Base-by-base conservation (phyloP, 2,329 filamentous ascomycete genomes). In the Coniella lustricola region DNA sequence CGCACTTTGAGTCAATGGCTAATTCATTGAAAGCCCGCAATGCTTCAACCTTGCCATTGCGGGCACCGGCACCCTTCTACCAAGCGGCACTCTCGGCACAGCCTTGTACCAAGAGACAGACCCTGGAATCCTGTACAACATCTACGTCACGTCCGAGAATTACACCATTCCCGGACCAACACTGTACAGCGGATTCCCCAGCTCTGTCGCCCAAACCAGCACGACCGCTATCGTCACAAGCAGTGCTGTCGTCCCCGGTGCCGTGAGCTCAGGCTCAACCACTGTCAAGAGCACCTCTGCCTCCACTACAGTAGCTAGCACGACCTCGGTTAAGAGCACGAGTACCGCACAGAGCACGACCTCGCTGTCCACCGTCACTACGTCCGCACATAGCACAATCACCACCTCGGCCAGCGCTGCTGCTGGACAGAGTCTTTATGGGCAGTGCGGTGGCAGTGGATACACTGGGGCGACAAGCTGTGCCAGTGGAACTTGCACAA, bases 11-110 rank as follows among this genome's bases (percentile, higher is more conserved):
- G 10, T 5, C 25, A 10, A 5, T 29, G 5, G 25, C 25, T 29
- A 5, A 29, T 10, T 29, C 25, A 29, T 10, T 29, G 5, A 5
- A 29, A 29, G 25, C 59, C 70, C 70, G 38, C 70, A 72, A 53
- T 73, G 77, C 59, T 64, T 77, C 61, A 79, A 81, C 66, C 60
- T 81, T 51, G 66, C 74, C 53, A 64, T 80, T 51, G 37, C 43
- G 4, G 51, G 51, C 7, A 36, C 70, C 69, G 52, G 70, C 64
- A 48, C 64, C 61, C 59, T 58, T 38, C 49, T 63, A 53, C 64
- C 67, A 12, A 58, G 62, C 29, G 77, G 77, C 47, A 69, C 67
- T n/a, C 58, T 67, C 18, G 76, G 72, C 47, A 76, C 72, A 14
- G 62, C 61, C 33, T 69, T 82, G 35, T 81, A 80, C 67, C 74